A percentile compares a stretch with the other conserved stretches of the same genome.
These are phyloP conservation scores for Leccinum arenicola DNA, from an alignment of 768 basidiomycete species.

Conservation along the genomic window DNA sequence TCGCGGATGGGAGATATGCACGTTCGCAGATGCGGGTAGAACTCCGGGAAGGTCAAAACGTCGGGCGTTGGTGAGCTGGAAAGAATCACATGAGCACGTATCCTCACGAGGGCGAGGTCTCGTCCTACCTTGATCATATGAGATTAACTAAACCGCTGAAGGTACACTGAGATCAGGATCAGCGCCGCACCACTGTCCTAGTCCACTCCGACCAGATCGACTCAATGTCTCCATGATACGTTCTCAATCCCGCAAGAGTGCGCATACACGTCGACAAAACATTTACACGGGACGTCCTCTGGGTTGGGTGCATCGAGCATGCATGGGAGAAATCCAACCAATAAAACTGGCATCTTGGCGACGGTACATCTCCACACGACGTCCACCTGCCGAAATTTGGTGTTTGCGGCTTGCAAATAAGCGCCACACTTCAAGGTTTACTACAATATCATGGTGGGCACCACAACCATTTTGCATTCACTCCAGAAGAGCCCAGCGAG, in stretches of 20 bases:
- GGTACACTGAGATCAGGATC: conserved; percentile 57
- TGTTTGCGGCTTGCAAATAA: conserved; percentile 49
- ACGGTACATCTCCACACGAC: conserved; percentile 55
- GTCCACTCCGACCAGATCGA: conserved; percentile 52
- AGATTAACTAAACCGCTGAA: conserved; percentile 55
- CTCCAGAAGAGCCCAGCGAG: conserved; percentile 69
- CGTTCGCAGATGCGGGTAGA: conserved; percentile 51
- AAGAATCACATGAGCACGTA: not conserved
- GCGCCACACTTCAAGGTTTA: conserved; percentile 37
- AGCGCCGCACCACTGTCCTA: conserved; percentile 41
- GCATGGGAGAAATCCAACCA: conserved; percentile 45
- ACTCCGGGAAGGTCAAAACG: conserved; percentile 39
- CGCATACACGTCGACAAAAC: conserved; percentile 56
- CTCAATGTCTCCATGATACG: conserved; percentile 44
- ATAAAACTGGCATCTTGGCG: conserved; percentile 40
- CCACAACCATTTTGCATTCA: conserved; percentile 70
- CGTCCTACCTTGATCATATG: conserved; percentile 43
- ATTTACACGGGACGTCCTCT: conserved; percentile 37
- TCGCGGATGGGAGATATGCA: conserved; percentile 68
- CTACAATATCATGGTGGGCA: conserved; percentile 46
- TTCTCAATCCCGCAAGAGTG: conserved; percentile 38
- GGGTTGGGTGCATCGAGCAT: conserved; percentile 32
- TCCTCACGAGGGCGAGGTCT: not conserved
- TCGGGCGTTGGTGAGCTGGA: conserved; percentile 21
- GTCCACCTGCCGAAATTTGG: conserved; percentile 54